Percentiles rank a stretch among this genome's conserved stretches.
These are phyloP conservation scores for Peniophora sp. DNA, from an alignment of 1,284 basidiomycete genomes.

Conservation along the genomic window DNA sequence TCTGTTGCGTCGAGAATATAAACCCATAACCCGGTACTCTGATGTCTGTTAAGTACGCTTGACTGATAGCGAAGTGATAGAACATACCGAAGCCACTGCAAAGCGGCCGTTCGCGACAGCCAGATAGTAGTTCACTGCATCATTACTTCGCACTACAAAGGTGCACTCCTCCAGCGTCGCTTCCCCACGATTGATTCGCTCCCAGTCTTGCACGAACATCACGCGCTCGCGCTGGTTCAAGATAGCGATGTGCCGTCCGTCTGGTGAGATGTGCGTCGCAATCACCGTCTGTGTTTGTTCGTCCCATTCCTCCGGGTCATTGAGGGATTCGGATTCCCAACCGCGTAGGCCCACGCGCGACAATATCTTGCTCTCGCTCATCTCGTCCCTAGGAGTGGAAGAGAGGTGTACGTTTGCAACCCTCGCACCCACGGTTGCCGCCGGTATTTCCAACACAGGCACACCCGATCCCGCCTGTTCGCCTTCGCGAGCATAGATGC, in stretches of 20 bases:
- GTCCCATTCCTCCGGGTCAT: constrained; percentile 7
- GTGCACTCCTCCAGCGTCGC: constrained; percentile 27
- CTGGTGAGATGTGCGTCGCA: constrained; percentile 52
- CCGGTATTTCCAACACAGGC: constrained; percentile 33
- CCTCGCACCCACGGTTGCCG: constrained; percentile 15
- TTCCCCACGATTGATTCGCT: constrained; percentile 28
- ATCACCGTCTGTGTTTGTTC: neutral
- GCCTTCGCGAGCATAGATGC: constrained; percentile 44
- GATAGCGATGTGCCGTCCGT: constrained; percentile 45
- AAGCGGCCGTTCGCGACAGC: constrained; percentile 43
- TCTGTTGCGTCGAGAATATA: constrained; percentile 27
- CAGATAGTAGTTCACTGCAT: constrained; percentile 35
- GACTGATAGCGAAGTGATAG: no score
- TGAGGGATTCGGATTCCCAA: constrained; percentile 10
- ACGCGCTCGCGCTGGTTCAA: constrained; percentile 36
- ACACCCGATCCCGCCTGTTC: constrained; percentile 17
- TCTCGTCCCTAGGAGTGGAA: neutral
- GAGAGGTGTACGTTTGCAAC: neutral
- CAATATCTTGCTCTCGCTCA: neutral
- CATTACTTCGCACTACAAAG: constrained; percentile 19
- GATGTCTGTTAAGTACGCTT: no score
- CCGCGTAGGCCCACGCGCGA: constrained; percentile 7
- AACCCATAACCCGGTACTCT: constrained; percentile 36
- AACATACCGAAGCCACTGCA: constrained; percentile 40
- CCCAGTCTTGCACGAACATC: constrained; percentile 47